Evolutionary conservation across 2,329 filamentous ascomycete genomes (phyloP), one percentile per base, ranked within the genome.

Genomic region (Xylaria sp.): DNA sequence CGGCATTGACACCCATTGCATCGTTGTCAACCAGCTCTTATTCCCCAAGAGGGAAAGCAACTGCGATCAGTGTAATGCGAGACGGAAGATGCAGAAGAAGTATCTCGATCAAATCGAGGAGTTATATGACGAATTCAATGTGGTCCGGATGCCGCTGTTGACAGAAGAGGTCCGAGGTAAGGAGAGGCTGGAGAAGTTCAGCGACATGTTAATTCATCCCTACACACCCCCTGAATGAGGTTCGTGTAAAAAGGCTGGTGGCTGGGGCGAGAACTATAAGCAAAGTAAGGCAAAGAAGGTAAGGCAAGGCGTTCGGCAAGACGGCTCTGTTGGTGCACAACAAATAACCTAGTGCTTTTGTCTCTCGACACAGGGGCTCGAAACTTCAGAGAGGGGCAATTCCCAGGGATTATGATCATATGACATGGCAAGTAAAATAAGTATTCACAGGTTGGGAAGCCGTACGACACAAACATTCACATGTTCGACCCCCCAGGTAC

Each of bases 31-130:
- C 81, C 96, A 99, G 85, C 86, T 99, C 72, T 84, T 99, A 63
- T 99, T 97, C 83, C 96, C 96, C 20, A 92, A 92, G 80, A 86
- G 90, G 72, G 90, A 90, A 60, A 96, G 91, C 77, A 87, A 89
- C 39, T 99, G 96, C 81, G 94, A 97, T 69, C 96, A 99, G 84
- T 99, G 96, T 82, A 97, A 94, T 77, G 92, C 96, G 51, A 86
- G 96, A 71, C 86, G 94, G 76, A 96, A 96, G 85, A 99, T 99
- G 96, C 96, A 99, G 85, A 96, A 94, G 85, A 99, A 99, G 84
- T 99, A 99, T 78, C 86, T 99, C 49, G 94, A 98, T 78, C 95
- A 99, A 85, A 98, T 98, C 75, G 94, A 97, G 81, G 96, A 99
- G 83, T 83, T 99, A 66, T 99, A 99, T 79, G 94, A 97, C 77